Base-by-base conservation (phyloP, 768 basidiomycete species). In the Butyriboletus loyo region DNA sequence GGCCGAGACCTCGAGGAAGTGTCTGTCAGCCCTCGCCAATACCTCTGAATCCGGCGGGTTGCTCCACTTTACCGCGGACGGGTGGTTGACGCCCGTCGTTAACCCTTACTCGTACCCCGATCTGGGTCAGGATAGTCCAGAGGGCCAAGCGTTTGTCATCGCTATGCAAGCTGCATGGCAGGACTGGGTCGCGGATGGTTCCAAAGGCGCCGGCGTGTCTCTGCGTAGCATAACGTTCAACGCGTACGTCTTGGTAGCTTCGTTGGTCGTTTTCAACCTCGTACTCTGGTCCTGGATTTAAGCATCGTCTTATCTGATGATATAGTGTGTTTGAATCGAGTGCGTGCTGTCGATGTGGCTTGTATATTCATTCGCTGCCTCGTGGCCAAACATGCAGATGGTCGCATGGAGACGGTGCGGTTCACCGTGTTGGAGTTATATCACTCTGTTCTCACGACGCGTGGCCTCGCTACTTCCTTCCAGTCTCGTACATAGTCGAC, bases 141-240 rank as follows among this genome's bases (percentile, higher is more conserved):
- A 95, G 66, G 84, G 77, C 0, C 78, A 94, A 71, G 88, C 87
- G 7, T 95, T 95, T 66, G 81, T 88, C 11, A 66, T 94, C 6
- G 76, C 84, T 62, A 75, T 93, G 70, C 76, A 91, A 52, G 79
- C 88, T 1, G 87, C 87, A 5, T 89, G 84, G 76, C 73, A 77
- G 39, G 91, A 92, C 57, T 92, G 90, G 89, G 75, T 78, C 1
- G 72, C 69, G 1, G 76, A 65, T 27, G 86, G 87, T 0, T 70
- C 77, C 4, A 69, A 73, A 25, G 84, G 85, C 7, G 72, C 67
- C n/a, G 84, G 77, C 60, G 68, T 54, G 19, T 36, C 49, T 38
- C n/a, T 6, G 25, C 54, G 47, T 11, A 19, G 24, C 22, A 24
- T 35, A n/a, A 4, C 31, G 17, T 31, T 24, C 2, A 36, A 28